Evolutionary conservation across 2,329 filamentous ascomycete species (phyloP), one percentile per base, ranked within the genome.

Genomic region (Bipolaris oryzae): DNA sequence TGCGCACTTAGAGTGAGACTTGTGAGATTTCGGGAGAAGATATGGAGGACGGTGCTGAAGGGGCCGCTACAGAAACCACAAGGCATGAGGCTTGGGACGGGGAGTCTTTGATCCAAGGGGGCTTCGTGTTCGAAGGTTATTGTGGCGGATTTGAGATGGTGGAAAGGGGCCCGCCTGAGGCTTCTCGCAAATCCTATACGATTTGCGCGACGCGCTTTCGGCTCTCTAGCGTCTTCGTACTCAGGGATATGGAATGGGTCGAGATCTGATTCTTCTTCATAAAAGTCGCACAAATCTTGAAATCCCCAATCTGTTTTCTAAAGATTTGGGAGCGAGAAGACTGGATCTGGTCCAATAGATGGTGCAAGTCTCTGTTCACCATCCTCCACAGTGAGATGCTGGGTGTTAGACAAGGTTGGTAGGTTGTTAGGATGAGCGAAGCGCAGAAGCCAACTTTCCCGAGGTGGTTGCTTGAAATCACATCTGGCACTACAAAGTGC

Each of bases 21-120:
- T 16, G 52, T 61, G 42, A 64, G 59, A 25, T 43, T 35, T 38
- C 54, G 47, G 10, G 59, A 60, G 18, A 64, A 51, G 13, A 42
- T 47, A 37, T 55, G 62, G 2, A 62, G 45, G 33, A 54, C 39
- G 15, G 57, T 38, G 43, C 59, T 64, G 41, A 64, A 57, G 2
- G 61, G 54, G 38, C 62, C 56, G 45, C 53, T 49, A 10, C 45
- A 28, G 25, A 20, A 39, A 6, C 49, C 49, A 42, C 25, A 5
- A 33, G 57, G 57, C n/a, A 59, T 41, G 39, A 56, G 52, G 33
- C 48, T 56, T 38, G 23, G 53, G 31, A 23, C 25, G 31, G 31
- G 34, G 15, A 28, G 16, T 37, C 56, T 50, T 42, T 58, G 47
- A 33, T 58, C 51, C 28, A 3, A 43, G 21, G 51, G 52, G 13